Percentiles rank a stretch among this genome's conserved stretches.
Evolutionary conservation across 2,329 filamentous ascomycete species (phyloP).

Genomic region (Monosporascus ibericus): DNA sequence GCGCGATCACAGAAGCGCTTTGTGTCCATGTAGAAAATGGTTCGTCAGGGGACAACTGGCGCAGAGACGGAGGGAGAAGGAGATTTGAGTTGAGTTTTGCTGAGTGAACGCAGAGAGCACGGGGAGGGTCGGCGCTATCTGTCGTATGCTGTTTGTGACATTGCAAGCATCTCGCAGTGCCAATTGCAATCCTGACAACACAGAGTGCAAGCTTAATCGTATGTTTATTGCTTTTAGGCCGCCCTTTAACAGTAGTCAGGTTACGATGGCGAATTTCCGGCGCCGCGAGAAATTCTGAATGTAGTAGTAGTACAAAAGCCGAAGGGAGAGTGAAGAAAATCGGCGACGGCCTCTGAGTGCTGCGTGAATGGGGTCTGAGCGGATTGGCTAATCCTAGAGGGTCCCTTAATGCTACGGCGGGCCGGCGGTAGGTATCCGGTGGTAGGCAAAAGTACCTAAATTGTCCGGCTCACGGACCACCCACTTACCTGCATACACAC

Average conservation of each 20-base stretch:
- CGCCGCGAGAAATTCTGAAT: background rate
- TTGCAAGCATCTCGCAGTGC: conserved; percentile 17
- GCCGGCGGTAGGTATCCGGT: background rate
- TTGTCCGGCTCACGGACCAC: background rate
- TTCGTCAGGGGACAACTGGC: background rate
- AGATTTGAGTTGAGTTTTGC: background rate
- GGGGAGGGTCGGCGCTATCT: conserved; percentile 15
- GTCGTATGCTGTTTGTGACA: conserved; percentile 20
- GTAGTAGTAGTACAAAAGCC: background rate
- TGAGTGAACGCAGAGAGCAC: background rate
- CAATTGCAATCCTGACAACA: conserved; percentile 18
- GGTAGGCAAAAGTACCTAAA: background rate
- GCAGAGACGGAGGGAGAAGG: background rate
- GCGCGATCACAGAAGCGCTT: conserved; percentile 7
- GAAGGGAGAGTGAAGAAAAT: background rate
- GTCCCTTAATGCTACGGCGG: background rate
- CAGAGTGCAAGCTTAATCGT: conserved; percentile 4
- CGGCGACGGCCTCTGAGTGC: background rate
- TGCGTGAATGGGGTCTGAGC: background rate
- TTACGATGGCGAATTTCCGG: background rate
- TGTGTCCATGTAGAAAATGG: conserved; percentile 10
- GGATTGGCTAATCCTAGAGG: background rate
- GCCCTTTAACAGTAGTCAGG: background rate
- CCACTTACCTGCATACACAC: background rate
- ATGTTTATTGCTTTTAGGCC: background rate